Base-by-base conservation (phyloP, 1,284 basidiomycete genomes). In the Moniliophthora roreri region DNA sequence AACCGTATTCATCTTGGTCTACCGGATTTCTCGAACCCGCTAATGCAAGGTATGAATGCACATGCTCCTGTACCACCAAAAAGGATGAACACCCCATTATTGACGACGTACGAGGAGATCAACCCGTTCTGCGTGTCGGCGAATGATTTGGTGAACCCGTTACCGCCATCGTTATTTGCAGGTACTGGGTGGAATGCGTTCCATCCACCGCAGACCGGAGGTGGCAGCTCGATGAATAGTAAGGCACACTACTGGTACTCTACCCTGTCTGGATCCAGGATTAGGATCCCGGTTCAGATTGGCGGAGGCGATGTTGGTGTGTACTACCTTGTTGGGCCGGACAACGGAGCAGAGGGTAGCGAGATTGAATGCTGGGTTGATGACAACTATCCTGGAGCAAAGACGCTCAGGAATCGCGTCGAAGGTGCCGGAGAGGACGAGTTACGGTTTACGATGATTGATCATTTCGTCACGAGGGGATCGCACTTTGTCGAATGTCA, bases 101-200 rank as follows among this genome's bases (percentile, higher is more conserved):
- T 62, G 8, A 68, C 78, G 2, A 69, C 76, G n/a, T 94, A 89
- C 68, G 82, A 91, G 63, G 95, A 97, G 69, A 82, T 95, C 49
- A 79, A 82, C 50, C 95, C 95, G 11, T 93, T 81, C 74, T 98
- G 95, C 69, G 93, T 91, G 0, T 88, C 86, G 16, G 95, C 95
- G 20, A 95, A 96, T 68, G 94, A 98, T 68, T 77, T 98, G 40
- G 91, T 97, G 67, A 96, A 96, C 73, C 95, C 95, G 2, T 77
- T 98, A 1, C 94, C 95, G 10, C 84, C 87, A 0, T 90, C 88
- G 21, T 74, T 95, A 58, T 97, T 98, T 73, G 89, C 87, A 57
- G 94, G 93, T 26, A 88, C 87, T 0, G 95, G 95, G 3, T 98
- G 95, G 94, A 76, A 78, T 53, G 82, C 84, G 1, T 80, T 81